A percentile compares a stretch with the other conserved stretches of the same genome.
phyloP scores from a whole-genome alignment of 306 rosid species.

The Castanea crenata region DNA sequence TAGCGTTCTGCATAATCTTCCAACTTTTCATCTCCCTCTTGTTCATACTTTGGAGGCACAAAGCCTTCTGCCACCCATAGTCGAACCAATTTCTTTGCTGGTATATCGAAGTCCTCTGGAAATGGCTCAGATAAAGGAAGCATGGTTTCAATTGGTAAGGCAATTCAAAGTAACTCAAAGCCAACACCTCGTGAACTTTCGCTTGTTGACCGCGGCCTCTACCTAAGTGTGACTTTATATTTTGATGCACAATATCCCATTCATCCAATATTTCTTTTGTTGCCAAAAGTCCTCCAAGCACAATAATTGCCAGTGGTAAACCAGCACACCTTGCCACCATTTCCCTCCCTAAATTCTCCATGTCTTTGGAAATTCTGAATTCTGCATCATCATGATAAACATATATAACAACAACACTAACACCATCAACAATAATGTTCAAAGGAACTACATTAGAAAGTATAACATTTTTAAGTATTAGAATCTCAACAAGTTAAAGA shows the following conservation, averaged over 20 bases:
- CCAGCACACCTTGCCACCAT: conserved; percentile 52
- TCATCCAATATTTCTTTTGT: conserved; percentile 31
- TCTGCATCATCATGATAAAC: conserved; percentile 16
- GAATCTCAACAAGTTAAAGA: neutral
- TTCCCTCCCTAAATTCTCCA: conserved; percentile 39
- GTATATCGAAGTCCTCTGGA: conserved; percentile 49
- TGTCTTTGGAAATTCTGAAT: conserved; percentile 10
- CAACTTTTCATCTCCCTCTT: conserved; percentile 25
- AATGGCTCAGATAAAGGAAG: conserved; percentile 44
- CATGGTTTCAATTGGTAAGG: conserved; percentile 51
- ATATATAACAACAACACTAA: neutral
- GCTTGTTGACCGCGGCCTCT: conserved; percentile 33
- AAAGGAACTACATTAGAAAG: neutral
- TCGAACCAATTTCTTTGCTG: conserved; percentile 30
- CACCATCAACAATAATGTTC: neutral
- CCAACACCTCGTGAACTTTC: conserved; percentile 35
- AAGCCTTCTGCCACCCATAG: conserved; percentile 58
- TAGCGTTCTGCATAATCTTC: conserved; percentile 42
- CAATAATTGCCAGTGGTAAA: conserved; percentile 50
- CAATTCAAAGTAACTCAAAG: conserved; percentile 42
- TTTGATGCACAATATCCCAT: conserved; percentile 34
- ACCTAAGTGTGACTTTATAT: conserved; percentile 22
- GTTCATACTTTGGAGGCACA: conserved; percentile 30
- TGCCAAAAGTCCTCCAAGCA: conserved; percentile 56
- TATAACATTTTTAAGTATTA: neutral